Percentiles rank a stretch among this genome's conserved stretches.
Evolutionary conservation across 495 filamentous ascomycete species (phyloP).

Genomic region (Penicillium maclennaniae): DNA sequence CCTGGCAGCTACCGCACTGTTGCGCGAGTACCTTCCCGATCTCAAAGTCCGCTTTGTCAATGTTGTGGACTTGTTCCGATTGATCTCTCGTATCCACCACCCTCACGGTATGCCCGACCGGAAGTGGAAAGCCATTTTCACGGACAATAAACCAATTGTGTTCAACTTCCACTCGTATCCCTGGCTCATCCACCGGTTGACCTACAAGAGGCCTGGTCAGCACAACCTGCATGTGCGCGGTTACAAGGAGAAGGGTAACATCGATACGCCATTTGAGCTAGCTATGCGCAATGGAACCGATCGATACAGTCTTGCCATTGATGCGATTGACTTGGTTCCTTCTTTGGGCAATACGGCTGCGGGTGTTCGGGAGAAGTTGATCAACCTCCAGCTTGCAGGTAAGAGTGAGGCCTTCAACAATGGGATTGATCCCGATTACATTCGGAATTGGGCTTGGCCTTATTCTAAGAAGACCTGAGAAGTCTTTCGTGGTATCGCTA

Average conservation of each 20-base stretch:
- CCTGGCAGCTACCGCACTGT: slow-evolving; percentile 61
- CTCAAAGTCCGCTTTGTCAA: slow-evolving; percentile 73
- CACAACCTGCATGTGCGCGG: slow-evolving; percentile 64
- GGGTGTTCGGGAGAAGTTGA: slow-evolving; percentile 55
- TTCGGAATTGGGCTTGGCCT: slow-evolving; percentile 64
- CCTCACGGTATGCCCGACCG: slow-evolving; percentile 61
- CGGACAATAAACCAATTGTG: slow-evolving; percentile 61
- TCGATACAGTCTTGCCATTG: slow-evolving; percentile 66
- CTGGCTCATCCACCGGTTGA: slow-evolving; percentile 68
- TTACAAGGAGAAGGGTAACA: slow-evolving; percentile 75
- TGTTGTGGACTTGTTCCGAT: slow-evolving; percentile 70
- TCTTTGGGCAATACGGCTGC: slow-evolving; percentile 54
- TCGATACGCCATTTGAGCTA: slow-evolving; percentile 69
- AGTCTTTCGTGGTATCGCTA: not conserved
- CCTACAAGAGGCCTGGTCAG: slow-evolving; percentile 63
- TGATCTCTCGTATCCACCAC: slow-evolving; percentile 60
- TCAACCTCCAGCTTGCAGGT: slow-evolving; percentile 54
- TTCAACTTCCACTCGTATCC: slow-evolving; percentile 81
- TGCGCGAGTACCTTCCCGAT: slow-evolving; percentile 59
- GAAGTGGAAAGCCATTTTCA: slow-evolving; percentile 64
- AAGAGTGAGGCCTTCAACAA: slow-evolving; percentile 58
- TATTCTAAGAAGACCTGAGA: slow-evolving; percentile 16
- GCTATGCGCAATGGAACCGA: slow-evolving; percentile 69
- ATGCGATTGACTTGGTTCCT: slow-evolving; percentile 63
- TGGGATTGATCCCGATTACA: slow-evolving; percentile 61